Conservation (phyloP, 495 filamentous ascomycete genomes). For the Mytilinidion resinicola region DNA sequence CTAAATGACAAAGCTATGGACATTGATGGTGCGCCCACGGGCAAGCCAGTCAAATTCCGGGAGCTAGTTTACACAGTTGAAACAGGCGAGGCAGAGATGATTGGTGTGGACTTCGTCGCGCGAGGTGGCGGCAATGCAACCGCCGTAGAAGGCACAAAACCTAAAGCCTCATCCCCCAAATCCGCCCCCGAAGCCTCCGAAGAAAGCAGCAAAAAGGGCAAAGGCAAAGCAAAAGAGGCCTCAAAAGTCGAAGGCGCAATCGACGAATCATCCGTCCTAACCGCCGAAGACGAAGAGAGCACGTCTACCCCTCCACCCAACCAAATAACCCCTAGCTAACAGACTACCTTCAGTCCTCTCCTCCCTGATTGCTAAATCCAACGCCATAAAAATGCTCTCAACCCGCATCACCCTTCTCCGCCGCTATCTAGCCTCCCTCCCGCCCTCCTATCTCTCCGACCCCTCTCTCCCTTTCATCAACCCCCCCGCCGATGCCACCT, state of each 20-base stretch:
- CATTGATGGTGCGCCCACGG: constrained; percentile 53
- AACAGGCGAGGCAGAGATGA: constrained; percentile 96
- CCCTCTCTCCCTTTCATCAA: constrained; percentile 20
- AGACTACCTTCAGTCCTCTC: constrained; percentile 48
- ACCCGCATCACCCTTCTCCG: constrained; percentile 75
- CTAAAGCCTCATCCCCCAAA: constrained; percentile 13
- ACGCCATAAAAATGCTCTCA: constrained; percentile 87
- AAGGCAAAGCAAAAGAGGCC: constrained; percentile 35
- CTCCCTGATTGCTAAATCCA: constrained; percentile 74
- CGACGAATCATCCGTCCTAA: constrained; percentile 50
- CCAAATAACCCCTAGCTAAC: constrained; percentile 15
- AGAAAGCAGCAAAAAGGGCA: constrained; percentile 36
- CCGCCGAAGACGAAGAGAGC: constrained; percentile 72
- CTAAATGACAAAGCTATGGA: constrained; percentile 57
- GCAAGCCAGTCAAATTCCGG: constrained; percentile 58
- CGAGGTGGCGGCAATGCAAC: constrained; percentile 73
- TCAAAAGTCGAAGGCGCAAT: constrained; percentile 18
- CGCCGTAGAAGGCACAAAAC: constrained; percentile 41
- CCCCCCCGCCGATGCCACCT: constrained; percentile 29
- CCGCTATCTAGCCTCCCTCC: constrained; percentile 69
- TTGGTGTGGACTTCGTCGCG: constrained; percentile 85
- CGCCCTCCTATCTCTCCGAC: constrained; percentile 52
- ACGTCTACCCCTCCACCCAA: constrained; percentile 6
- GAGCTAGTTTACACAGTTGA: constrained; percentile 83
- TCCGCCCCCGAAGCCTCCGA: constrained; percentile 25